Base-by-base conservation (phyloP, 176 grass and related monocot genomes). In the Eleusine indica region DNA sequence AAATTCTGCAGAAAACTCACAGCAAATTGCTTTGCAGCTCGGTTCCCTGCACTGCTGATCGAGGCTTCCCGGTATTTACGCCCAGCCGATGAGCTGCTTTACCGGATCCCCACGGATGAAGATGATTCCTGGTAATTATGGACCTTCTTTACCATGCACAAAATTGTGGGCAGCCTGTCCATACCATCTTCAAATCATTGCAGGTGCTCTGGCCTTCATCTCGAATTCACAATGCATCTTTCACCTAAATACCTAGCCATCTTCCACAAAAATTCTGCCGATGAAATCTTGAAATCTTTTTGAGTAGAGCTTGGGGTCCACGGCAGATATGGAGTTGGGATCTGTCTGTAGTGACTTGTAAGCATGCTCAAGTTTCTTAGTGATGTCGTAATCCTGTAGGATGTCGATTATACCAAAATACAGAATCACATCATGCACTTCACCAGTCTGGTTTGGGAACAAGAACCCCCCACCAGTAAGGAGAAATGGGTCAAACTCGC, bases 361-460 rank as follows among this genome's bases (percentile, higher is more conserved):
- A 49, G 53, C 86, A 88, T 91, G 97, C 71, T 99, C 97, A 1
- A 94, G 39, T 79, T 78, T 82, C 79, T 99, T 99, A 10, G 82
- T 91, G 64, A 94, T 77, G 77, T 86, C 90, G 12, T 94, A 94
- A 68, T 92, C 90, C 83, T 94, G 92, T 21, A 94, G 88, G 51
- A 99, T 96, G 80, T 99, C 97, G 4, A 99, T 99, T 76, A 99
- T 99, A 68, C 97, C 97, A 15, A 96, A 99, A 77, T 91, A 99
- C 17, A 99, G 87, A 44, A 99, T 87, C 67, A 96, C 93, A 7
- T 99, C 91, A 18, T 84, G 76, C 71, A 90, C 71, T 73, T 90
- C 90, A 2, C 81, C 91, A 1, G 60, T 85, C 79, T 87, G 93
- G 38, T 88, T 89, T 44, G 89, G 63, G 76, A 80, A 82, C 22